Conservation (phyloP, 2,329 filamentous ascomycete genomes). For the Botrytis deweyae region DNA sequence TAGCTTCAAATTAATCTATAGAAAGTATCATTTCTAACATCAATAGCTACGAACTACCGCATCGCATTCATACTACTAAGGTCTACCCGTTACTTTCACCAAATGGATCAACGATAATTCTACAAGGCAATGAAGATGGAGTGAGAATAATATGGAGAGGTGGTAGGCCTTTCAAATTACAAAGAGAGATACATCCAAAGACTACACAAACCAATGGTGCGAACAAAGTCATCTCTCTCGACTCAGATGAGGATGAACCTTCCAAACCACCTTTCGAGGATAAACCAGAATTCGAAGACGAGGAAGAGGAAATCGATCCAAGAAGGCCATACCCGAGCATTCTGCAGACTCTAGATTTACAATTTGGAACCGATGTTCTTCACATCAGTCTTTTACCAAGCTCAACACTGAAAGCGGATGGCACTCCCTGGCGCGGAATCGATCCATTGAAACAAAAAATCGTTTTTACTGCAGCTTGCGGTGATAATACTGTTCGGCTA, state of each 20-base stretch:
- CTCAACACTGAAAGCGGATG: constrained; percentile 50
- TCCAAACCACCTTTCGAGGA: constrained; percentile 47
- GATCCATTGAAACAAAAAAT: constrained; percentile 55
- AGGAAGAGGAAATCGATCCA: constrained; percentile 42
- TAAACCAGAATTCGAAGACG: constrained; percentile 58
- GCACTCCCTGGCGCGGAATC: constrained; percentile 47
- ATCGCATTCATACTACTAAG: constrained; percentile 59
- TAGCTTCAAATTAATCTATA: not conserved
- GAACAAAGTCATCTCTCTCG: constrained; percentile 61
- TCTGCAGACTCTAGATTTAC: constrained; percentile 60
- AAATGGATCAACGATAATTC: constrained; percentile 61
- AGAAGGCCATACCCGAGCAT: constrained; percentile 52
- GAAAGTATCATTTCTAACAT: not conserved
- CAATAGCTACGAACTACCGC: constrained; percentile 56
- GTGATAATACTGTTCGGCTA: constrained; percentile 56
- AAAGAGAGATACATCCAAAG: constrained; percentile 38
- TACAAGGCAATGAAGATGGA: constrained; percentile 65
- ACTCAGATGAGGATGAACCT: constrained; percentile 59
- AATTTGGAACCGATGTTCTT: constrained; percentile 55
- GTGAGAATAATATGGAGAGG: constrained; percentile 62
- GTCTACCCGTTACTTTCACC: constrained; percentile 61
- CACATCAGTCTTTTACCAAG: constrained; percentile 57
- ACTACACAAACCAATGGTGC: constrained; percentile 53
- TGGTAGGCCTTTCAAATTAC: constrained; percentile 56
- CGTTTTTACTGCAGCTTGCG: constrained; percentile 60